Percentiles rank a stretch among this genome's conserved stretches.
Evolutionary conservation across 805 yeast species (phyloP).

Genomic region (Lachancea fermentati): DNA sequence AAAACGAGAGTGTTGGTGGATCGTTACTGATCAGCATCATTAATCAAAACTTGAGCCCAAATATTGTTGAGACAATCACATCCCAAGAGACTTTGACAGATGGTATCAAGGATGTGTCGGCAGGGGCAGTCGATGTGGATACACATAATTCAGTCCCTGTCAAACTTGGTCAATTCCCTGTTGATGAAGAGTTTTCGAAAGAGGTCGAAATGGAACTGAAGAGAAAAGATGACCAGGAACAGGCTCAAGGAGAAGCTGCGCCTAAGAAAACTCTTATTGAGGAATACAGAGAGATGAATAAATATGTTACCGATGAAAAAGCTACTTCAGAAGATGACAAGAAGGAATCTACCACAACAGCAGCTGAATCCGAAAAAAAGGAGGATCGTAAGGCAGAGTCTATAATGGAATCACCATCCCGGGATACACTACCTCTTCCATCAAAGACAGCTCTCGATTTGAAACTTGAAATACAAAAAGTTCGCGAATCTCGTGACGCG

Average conservation of each 20-base stretch:
- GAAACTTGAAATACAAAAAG: conserved; percentile 67
- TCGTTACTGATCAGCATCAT: conserved; percentile 77
- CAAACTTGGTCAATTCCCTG: conserved; percentile 76
- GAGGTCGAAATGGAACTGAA: conserved; percentile 83
- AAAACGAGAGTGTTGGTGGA: conserved; percentile 89
- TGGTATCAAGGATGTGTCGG: conserved; percentile 33
- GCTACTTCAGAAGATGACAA: conserved; percentile 13
- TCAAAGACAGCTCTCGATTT: conserved; percentile 74
- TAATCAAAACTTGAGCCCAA: conserved; percentile 69
- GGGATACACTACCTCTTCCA: conserved; percentile 81
- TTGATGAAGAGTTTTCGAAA: conserved; percentile 76
- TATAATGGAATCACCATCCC: conserved; percentile 59
- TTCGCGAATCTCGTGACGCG: conserved; percentile 76
- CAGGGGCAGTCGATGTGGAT: conserved; percentile 25
- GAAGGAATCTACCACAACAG: conserved; percentile 22
- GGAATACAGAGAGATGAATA: conserved; percentile 49
- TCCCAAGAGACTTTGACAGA: conserved; percentile 29
- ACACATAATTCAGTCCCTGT: conserved; percentile 43
- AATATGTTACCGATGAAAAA: conserved; percentile 3
- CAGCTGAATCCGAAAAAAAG: conserved; percentile 13
- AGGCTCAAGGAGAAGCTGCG: conserved; percentile 34
- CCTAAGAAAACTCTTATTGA: conserved; percentile 48
- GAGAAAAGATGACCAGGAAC: conserved; percentile 64
- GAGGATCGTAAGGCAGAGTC: conserved; percentile 17
- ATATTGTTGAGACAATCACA: conserved; percentile 34